These are phyloP conservation scores for Tarenaya hassleriana DNA, from an alignment of 345 rosid species.

Conservation along the genomic window DNA sequence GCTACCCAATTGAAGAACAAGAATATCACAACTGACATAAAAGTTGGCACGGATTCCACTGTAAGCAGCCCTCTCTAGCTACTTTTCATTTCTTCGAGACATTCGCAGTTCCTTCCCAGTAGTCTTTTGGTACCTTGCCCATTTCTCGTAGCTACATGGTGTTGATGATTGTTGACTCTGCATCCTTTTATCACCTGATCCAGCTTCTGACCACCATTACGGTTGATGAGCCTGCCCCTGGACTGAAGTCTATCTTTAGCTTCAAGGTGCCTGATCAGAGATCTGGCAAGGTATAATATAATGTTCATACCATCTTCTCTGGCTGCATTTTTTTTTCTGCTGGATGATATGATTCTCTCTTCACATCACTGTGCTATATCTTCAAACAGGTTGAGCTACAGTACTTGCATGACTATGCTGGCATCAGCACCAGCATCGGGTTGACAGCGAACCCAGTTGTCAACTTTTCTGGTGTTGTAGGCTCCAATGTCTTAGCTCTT, in stretches of 20 bases:
- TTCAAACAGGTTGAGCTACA: slow-evolving; percentile 71
- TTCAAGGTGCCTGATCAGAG: slow-evolving; percentile 85
- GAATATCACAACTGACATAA: slow-evolving; percentile 79
- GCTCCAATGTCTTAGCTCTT: slow-evolving; percentile 46
- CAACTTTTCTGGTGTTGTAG: slow-evolving; percentile 88
- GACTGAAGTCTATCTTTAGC: slow-evolving; percentile 77
- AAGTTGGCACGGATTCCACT: slow-evolving; percentile 75
- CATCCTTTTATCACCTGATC: too few species aligned
- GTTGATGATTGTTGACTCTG: background rate
- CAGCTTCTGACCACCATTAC: slow-evolving; percentile 76
- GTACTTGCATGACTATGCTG: slow-evolving; percentile 85
- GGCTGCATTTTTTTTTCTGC: background rate
- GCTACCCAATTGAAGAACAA: slow-evolving; percentile 83
- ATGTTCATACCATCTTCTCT: background rate
- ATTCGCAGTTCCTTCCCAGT: background rate
- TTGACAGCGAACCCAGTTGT: slow-evolving; percentile 73
- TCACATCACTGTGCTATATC: background rate
- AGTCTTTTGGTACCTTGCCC: background rate
- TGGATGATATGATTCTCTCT: slow-evolving; percentile 1
- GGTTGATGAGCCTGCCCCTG: slow-evolving; percentile 83
- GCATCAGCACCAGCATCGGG: slow-evolving; percentile 77
- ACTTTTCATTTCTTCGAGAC: background rate
- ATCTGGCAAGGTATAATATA: slow-evolving; percentile 64
- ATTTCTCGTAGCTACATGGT: background rate
- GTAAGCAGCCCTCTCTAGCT: slow-evolving; percentile 34